Percentiles rank a stretch among this genome's conserved stretches.
phyloP scores from a whole-genome alignment of 2,329 filamentous ascomycete species.

The Mariannaea sp. region DNA sequence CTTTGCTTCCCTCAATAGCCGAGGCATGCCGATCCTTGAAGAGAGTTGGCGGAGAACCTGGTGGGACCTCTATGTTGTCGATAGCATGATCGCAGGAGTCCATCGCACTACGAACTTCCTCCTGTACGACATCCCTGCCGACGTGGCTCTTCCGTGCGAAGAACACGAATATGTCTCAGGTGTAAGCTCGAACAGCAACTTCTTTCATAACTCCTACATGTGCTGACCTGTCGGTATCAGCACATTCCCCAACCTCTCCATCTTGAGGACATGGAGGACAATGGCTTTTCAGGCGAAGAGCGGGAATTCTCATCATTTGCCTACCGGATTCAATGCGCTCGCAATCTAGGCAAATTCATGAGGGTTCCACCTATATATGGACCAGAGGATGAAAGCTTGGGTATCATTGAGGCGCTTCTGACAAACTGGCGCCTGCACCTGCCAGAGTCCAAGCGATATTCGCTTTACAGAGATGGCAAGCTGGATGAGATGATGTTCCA shows the following conservation, averaged over 20 bases:
- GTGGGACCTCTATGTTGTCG: slow-evolving; percentile 84
- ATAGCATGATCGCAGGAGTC: slow-evolving; percentile 83
- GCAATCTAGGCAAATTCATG: slow-evolving; percentile 80
- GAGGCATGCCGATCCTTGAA: slow-evolving; percentile 69
- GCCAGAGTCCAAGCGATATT: slow-evolving; percentile 71
- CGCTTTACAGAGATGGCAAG: slow-evolving; percentile 70
- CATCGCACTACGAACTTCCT: slow-evolving; percentile 72
- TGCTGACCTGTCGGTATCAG: slow-evolving; percentile 43
- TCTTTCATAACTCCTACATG: background rate
- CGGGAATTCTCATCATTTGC: slow-evolving; percentile 81
- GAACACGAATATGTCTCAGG: slow-evolving; percentile 71
- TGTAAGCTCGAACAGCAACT: slow-evolving; percentile 47
- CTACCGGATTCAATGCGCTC: slow-evolving; percentile 80
- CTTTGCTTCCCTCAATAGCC: slow-evolving; percentile 68
- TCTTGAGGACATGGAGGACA: slow-evolving; percentile 76
- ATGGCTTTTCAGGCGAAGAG: slow-evolving; percentile 72
- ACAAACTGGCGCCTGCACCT: slow-evolving; percentile 82
- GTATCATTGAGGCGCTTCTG: slow-evolving; percentile 56
- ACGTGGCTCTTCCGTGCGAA: slow-evolving; percentile 80
- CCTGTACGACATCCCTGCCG: slow-evolving; percentile 68
- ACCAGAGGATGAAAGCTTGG: slow-evolving; percentile 58
- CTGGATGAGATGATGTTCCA: slow-evolving; percentile 93
- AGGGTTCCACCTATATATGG: slow-evolving; percentile 56
- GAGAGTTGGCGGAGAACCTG: slow-evolving; percentile 88
- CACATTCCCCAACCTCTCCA: slow-evolving; percentile 63